Evolutionary conservation across 345 rosid genomes (phyloP).

Genomic region (Eucalyptus shirleyi): DNA sequence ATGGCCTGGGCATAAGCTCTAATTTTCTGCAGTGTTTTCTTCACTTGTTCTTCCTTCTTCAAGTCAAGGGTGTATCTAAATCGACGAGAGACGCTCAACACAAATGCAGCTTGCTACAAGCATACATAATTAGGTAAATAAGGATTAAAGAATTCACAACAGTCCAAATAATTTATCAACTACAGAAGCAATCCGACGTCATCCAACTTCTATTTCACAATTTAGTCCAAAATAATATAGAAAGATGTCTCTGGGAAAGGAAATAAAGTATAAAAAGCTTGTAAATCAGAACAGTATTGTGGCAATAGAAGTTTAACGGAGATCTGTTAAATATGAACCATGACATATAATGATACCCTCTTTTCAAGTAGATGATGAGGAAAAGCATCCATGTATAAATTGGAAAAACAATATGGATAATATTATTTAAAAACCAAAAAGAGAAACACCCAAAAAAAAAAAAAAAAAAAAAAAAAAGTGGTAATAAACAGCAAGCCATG

Average conservation of each 20-base stretch:
- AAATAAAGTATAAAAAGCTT: not conserved
- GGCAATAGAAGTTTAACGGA: no score
- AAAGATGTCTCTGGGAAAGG: not conserved
- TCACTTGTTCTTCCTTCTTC: slow-evolving; percentile 75
- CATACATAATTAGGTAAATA: not conserved
- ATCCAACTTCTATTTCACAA: not conserved
- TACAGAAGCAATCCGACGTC: not conserved
- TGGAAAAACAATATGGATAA: no score
- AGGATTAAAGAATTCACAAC: no score
- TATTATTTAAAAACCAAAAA: no score
- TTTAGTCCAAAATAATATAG: not conserved
- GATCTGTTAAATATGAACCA: no score
- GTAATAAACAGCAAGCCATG: no score
- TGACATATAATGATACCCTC: no score
- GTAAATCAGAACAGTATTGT: not conserved
- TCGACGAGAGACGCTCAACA: slow-evolving; percentile 89
- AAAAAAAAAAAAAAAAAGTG: no score
- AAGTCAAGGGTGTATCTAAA: slow-evolving; percentile 92
- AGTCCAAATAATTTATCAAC: not conserved
- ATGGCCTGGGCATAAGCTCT: slow-evolving; percentile 79
- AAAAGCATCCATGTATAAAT: no score
- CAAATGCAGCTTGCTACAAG: slow-evolving; percentile 89
- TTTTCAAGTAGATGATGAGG: no score
- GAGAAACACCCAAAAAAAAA: no score
- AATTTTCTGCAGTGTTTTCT: slow-evolving; percentile 45